phyloP scores from a whole-genome alignment of 2,329 filamentous ascomycete genomes.

The Cercospora zeae-maydis region DNA sequence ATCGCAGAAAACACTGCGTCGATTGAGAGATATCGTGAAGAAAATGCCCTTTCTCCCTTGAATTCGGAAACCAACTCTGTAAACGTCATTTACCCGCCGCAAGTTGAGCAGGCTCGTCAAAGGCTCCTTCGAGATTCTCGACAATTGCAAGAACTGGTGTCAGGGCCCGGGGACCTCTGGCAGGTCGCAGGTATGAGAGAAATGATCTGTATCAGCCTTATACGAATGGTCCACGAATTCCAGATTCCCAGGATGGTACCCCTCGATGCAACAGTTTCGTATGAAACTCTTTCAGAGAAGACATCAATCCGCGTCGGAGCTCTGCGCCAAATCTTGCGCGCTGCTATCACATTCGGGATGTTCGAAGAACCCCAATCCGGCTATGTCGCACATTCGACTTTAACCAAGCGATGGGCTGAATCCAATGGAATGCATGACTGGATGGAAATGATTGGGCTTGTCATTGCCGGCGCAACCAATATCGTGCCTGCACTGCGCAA shows the following conservation, averaged over 20 bases:
- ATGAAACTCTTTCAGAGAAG: background rate
- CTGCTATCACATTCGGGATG: background rate
- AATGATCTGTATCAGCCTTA: background rate
- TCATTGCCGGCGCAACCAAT: background rate
- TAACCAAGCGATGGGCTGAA: background rate
- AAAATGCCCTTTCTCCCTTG: background rate
- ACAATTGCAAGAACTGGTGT: background rate
- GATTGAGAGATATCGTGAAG: background rate
- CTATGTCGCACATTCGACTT: background rate
- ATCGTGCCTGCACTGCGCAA: background rate
- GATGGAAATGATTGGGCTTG: background rate
- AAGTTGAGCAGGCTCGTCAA: background rate
- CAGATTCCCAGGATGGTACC: background rate
- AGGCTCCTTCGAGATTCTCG: background rate
- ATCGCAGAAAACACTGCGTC: background rate
- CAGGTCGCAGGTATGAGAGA: background rate
- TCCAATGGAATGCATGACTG: background rate
- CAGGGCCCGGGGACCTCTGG: background rate
- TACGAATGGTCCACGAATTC: background rate
- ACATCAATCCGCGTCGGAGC: background rate
- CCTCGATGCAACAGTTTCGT: background rate
- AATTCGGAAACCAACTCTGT: background rate
- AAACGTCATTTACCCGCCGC: background rate
- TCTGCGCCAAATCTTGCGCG: background rate
- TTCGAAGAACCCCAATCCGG: background rate